Conservation (phyloP, 306 rosid species). For the Quercus engelmannii region DNA sequence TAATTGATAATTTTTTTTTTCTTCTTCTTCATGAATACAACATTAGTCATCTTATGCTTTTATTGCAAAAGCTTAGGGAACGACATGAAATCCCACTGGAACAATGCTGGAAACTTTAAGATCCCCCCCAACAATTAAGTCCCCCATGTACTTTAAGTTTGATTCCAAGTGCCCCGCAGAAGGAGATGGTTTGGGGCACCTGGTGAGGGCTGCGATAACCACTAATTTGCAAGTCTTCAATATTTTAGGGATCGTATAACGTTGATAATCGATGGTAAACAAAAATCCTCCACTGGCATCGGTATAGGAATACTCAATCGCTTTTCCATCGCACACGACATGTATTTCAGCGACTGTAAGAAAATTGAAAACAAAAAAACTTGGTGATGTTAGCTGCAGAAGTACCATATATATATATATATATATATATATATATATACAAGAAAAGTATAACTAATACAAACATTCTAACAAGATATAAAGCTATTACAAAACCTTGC, state of each 20-base stretch:
- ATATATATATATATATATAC: too few species aligned
- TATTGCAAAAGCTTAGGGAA: neutral
- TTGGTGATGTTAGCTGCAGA: neutral
- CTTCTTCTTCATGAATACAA: too few species aligned
- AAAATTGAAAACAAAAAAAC: neutral
- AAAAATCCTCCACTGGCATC: constrained; percentile 23
- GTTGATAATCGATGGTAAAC: constrained; percentile 21
- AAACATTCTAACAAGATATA: too few species aligned
- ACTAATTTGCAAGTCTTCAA: constrained; percentile 16
- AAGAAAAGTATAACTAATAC: too few species aligned
- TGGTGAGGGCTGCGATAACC: constrained; percentile 31
- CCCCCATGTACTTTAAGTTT: neutral
- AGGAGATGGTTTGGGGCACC: constrained; percentile 25
- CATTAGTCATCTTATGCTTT: too few species aligned
- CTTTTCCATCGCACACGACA: constrained; percentile 28
- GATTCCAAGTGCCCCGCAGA: constrained; percentile 21
- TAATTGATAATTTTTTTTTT: too few species aligned
- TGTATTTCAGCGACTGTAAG: constrained; percentile 28
- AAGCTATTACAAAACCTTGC: too few species aligned
- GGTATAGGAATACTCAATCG: constrained; percentile 18
- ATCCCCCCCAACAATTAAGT: constrained; percentile 17
- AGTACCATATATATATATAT: too few species aligned
- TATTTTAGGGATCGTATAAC: constrained; percentile 12
- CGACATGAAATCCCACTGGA: constrained; percentile 15
- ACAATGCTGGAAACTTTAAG: constrained; percentile 7